These are phyloP conservation scores for Vicia faba DNA, from an alignment of 306 rosid genomes.

Conservation along the genomic window DNA sequence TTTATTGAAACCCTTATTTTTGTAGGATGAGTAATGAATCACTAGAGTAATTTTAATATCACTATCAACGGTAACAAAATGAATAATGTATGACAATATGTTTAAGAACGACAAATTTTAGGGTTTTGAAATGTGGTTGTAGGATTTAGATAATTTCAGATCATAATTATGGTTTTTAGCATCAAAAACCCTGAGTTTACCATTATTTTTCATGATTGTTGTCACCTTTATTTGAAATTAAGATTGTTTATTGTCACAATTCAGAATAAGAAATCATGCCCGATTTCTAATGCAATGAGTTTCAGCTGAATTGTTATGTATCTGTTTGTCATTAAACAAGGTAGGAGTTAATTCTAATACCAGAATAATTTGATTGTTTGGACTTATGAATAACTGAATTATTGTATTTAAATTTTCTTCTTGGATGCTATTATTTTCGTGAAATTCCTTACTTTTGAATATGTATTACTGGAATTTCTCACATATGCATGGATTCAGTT, in stretches of 20 bases:
- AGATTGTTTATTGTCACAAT: not conserved
- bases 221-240: not conserved
- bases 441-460: not conserved
- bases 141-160: no score
- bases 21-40: not conserved
- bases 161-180: no score
- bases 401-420: not conserved
- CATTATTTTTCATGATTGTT: not conserved
- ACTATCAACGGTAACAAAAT: no score
- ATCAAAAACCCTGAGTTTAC: no score
- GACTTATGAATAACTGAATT: not conserved
- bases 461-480: constrained; percentile 1
- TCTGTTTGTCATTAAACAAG: not conserved
- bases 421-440: not conserved
- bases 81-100: no score
- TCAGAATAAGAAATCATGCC: no score
- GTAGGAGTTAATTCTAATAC: not conserved
- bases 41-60: not conserved
- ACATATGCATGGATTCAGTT: not conserved
- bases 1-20: not conserved
- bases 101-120: no score
- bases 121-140: no score
- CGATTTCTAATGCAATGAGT: not conserved
- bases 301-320: not conserved
- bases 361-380: not conserved